These are phyloP conservation scores for Aspergillus sp. DNA, from an alignment of 2,329 filamentous ascomycete genomes.

Conservation along the genomic window DNA sequence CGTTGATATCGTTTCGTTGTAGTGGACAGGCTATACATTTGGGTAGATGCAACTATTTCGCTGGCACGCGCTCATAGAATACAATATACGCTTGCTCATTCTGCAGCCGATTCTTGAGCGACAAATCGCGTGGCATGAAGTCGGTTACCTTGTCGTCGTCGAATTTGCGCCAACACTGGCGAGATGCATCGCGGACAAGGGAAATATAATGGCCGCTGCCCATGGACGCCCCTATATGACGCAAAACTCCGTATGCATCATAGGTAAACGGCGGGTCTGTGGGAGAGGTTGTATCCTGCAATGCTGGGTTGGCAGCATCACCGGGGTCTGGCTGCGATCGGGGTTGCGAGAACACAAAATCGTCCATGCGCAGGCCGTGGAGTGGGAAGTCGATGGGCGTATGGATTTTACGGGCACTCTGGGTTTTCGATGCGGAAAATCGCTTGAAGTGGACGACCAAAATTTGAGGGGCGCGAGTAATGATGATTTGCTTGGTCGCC, in stretches of 20 bases:
- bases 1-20: slow-evolving; percentile 10
- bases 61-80: slow-evolving; percentile 61
- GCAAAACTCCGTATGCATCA: slow-evolving; percentile 82
- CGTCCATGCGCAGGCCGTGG: slow-evolving; percentile 66
- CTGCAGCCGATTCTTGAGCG: slow-evolving; percentile 57
- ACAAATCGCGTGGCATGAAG: slow-evolving; percentile 59
- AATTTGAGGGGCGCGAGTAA: slow-evolving; percentile 78
- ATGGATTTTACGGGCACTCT: slow-evolving; percentile 68
- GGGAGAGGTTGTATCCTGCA: slow-evolving; percentile 53
- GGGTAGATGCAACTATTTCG: slow-evolving; percentile 36
- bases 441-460: slow-evolving; percentile 79
- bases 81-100: slow-evolving; percentile 69
- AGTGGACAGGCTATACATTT: background rate
- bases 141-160: slow-evolving; percentile 62
- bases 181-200: slow-evolving; percentile 65
- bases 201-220: slow-evolving; percentile 80
- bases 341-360: slow-evolving; percentile 60
- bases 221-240: slow-evolving; percentile 71
- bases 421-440: slow-evolving; percentile 62
- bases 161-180: slow-evolving; percentile 64
- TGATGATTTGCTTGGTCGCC: slow-evolving; percentile 71
- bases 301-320: slow-evolving; percentile 57
- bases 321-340: slow-evolving; percentile 34
- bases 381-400: slow-evolving; percentile 78
- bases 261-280: slow-evolving; percentile 68